Base-by-base conservation (phyloP, 2,329 filamentous ascomycete genomes). In the Escovopsis sp. region DNA sequence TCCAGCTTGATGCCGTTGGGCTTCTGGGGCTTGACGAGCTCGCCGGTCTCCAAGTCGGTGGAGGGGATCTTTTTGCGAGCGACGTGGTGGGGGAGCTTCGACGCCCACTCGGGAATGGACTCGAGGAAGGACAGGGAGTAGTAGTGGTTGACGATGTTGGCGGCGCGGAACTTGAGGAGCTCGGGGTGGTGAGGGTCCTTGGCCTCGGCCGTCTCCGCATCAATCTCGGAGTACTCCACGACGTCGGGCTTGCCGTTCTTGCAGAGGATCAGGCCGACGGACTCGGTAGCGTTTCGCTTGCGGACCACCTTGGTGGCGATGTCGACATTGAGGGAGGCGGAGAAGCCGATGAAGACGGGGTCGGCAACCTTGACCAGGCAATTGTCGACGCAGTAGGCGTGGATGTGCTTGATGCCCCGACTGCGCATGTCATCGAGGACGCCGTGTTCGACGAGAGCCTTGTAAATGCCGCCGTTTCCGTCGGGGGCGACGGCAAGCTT, bases 111-210 rank as follows among this genome's bases (percentile, higher is more conserved):
- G 39, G 90, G 86, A 48, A 94, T 94, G 43, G 75, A 79, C 58
- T 94, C 81, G 33, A 98, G 72, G 71, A 94, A 96, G 46, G 72
- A 65, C 68, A 87, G 88, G 32, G 85, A 93, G 67, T 98, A 98
- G 73, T 96, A 98, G 70, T 98, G 90, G 70, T 98, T 98, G 63
- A 98, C 90, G 49, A 98, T 98, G 67, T 98, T 98, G 52, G 88
- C 90, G 39, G 90, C 88, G 42, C 90, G 81, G 76, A 94, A 96
- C 62, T 88, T 92, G 54, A 98, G 77, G 36, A 94, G 68, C 39
- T 74, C 77, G 3, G 74, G 66, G 51, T 94, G 77, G 58, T 82
- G 82, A 36, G 79, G 61, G 54, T 98, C 90, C 54, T 79, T 74
- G 45, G 87, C 88, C 61, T 92, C 84, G 39, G 88, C 82, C n/a